Evolutionary conservation across 1,284 basidiomycete genomes (phyloP).

Genomic region (Apiotrichum domesticum): DNA sequence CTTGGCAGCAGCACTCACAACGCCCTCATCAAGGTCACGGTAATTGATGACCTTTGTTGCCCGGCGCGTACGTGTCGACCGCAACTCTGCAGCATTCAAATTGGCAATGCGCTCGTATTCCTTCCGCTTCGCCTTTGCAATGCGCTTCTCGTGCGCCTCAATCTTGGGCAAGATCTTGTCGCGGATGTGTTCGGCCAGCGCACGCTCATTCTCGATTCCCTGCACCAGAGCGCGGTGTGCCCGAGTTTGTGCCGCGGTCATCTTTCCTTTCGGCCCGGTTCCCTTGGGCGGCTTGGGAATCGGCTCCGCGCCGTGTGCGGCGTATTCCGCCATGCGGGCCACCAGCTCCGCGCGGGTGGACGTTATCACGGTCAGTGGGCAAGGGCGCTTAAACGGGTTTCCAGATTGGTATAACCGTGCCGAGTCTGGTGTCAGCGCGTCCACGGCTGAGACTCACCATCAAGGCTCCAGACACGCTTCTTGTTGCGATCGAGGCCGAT

Average conservation of each 20-base stretch:
- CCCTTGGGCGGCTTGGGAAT: conserved; percentile 7
- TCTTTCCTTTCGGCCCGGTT: conserved; percentile 22
- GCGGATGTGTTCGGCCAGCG: conserved; percentile 26
- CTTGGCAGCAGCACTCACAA: conserved; percentile 1
- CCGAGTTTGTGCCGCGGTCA: conserved; percentile 12
- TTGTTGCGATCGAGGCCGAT: conserved; percentile 39
- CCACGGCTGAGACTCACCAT: conserved; percentile 27
- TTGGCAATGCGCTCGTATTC: conserved; percentile 2
- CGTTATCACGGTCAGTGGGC: conserved; percentile 32
- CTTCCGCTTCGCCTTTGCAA: neutral
- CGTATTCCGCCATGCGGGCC: conserved; percentile 19
- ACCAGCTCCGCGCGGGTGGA: conserved; percentile 28
- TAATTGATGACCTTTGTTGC: conserved; percentile 37
- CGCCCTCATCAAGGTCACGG: conserved; percentile 23
- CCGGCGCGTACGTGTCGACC: conserved; percentile 37
- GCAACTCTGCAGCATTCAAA: conserved; percentile 29
- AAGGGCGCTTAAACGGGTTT: conserved; percentile 46
- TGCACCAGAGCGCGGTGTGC: conserved; percentile 21
- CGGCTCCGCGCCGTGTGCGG: conserved; percentile 15
- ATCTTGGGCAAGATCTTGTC: conserved; percentile 35
- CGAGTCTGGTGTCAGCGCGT: conserved; percentile 26
- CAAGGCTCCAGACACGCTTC: conserved; percentile 43
- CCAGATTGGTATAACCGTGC: conserved; percentile 41
- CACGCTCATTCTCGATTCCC: conserved; percentile 31
- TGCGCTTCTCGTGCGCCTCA: conserved; percentile 21